phyloP scores from a whole-genome alignment of 2,329 filamentous ascomycete genomes.

The Magnaporthiopsis poae region DNA sequence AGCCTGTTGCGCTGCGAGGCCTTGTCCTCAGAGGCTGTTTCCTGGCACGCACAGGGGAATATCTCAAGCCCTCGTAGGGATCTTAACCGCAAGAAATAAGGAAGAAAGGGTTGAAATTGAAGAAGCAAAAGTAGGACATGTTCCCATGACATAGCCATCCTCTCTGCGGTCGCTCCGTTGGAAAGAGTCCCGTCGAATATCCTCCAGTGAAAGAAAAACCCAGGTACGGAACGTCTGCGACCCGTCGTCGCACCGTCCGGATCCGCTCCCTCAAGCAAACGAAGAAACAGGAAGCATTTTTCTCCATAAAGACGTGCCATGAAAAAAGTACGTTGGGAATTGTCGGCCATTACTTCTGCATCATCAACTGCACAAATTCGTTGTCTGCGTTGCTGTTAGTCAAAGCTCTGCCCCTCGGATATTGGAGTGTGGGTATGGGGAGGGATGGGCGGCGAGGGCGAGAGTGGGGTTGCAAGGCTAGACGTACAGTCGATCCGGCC shows the following conservation, averaged over 20 bases:
- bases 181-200: slow-evolving; percentile 5
- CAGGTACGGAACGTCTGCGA: background rate
- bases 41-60: background rate
- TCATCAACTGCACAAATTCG: slow-evolving; percentile 90
- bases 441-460: too few species aligned
- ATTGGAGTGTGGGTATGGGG: background rate
- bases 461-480: background rate
- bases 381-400: slow-evolving; percentile 51
- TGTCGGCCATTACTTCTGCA: slow-evolving; percentile 64
- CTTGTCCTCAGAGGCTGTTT: background rate
- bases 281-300: background rate
- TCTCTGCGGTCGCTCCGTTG: background rate
- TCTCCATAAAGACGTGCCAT: background rate
- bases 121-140: background rate
- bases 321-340: background rate
- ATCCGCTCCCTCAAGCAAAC: background rate
- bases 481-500: slow-evolving; percentile 75
- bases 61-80: background rate
- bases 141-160: background rate
- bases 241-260: background rate
- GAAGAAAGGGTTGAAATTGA: slow-evolving; percentile 1
- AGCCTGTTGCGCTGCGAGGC: background rate
- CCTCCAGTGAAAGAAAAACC: slow-evolving; percentile 4
- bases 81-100: background rate
- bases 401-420: background rate